Evolutionary conservation across 768 basidiomycete genomes (phyloP), one percentile per base, ranked within the genome.

Genomic region (Mycena metata): DNA sequence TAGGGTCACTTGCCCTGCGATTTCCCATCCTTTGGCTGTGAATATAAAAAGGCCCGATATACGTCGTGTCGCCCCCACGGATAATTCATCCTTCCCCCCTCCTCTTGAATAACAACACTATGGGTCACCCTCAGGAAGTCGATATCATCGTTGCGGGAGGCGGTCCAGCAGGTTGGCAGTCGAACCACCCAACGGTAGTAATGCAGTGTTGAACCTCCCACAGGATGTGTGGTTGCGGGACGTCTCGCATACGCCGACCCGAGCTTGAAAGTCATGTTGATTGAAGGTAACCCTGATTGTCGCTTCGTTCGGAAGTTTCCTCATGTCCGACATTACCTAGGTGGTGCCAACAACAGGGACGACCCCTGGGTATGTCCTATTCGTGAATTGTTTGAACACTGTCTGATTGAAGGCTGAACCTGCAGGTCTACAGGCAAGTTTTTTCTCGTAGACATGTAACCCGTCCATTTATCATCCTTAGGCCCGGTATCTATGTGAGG

Each of bases 241-340:
- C 83, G 91, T 62, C 79, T 92, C 59, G 91, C 91, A 0, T 89
- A 88, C 72, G 90, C 90, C 43, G 91, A 91, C 78, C 90, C 90
- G 26, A 91, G 81, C 73, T 77, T 92, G 63, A 90, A 91, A 76
- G 90, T 92, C 65, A 90, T 91, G 89, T 85, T 92, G 72, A 88
- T 91, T 66, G 91, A 91, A 82, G 91, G 89, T 87, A 61, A 23
- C 77, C 49, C 33, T 36, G 4, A 21, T 17, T 4, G 35, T 23
- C n/a, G n/a, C 33, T 36, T 45, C 19, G 24, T 46, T 21, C 36
- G 30, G 16, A 59, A 52, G 41, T 30, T 42, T 23, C 1, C 9
- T 24, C 69, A 52, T 30, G 49, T 55, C 5, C 42, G 17, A 3
- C 21, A 21, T 15, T 26, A 24, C 49, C 30, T 36, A 90, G 89